Percentiles rank a stretch among this genome's conserved stretches.
Conservation (phyloP, 495 filamentous ascomycete species). For the Halenospora varia region DNA sequence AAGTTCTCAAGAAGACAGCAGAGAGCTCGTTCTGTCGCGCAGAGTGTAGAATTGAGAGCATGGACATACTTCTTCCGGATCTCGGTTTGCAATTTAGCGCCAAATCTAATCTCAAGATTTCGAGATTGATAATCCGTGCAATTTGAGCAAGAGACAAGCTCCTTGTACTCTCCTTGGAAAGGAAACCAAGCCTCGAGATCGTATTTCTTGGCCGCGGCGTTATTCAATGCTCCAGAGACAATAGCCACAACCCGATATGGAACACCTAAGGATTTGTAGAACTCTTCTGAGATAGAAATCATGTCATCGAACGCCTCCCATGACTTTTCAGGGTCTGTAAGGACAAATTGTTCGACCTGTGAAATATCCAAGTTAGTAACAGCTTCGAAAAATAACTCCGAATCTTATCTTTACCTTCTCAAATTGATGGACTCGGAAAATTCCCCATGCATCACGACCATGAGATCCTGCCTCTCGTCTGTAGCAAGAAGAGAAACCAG, state of each 20-base stretch:
- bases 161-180: constrained; percentile 94
- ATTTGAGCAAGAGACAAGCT: constrained; percentile 92
- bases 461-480: constrained; percentile 90
- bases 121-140: constrained; percentile 94
- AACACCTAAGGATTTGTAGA: constrained; percentile 84
- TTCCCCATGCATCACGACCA: constrained; percentile 95
- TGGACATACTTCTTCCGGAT: constrained; percentile 90
- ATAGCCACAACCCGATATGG: constrained; percentile 91
- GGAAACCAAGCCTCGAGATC: constrained; percentile 98
- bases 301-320: constrained; percentile 93
- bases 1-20: constrained; percentile 97
- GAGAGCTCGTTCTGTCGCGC: constrained; percentile 87
- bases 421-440: constrained; percentile 98
- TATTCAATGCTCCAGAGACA: constrained; percentile 91
- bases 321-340: constrained; percentile 90
- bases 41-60: constrained; percentile 86
- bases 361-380: not conserved
- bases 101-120: constrained; percentile 81
- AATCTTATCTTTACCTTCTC: constrained; percentile 62
- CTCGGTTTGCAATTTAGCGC: constrained; percentile 73
- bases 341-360: constrained; percentile 87
- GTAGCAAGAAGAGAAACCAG: constrained; percentile 92
- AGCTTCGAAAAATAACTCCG: constrained; percentile 1
- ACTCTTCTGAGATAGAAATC: constrained; percentile 86
- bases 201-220: constrained; percentile 90